Conservation (phyloP, 331 rosid species). For the Quercus tomentella region DNA sequence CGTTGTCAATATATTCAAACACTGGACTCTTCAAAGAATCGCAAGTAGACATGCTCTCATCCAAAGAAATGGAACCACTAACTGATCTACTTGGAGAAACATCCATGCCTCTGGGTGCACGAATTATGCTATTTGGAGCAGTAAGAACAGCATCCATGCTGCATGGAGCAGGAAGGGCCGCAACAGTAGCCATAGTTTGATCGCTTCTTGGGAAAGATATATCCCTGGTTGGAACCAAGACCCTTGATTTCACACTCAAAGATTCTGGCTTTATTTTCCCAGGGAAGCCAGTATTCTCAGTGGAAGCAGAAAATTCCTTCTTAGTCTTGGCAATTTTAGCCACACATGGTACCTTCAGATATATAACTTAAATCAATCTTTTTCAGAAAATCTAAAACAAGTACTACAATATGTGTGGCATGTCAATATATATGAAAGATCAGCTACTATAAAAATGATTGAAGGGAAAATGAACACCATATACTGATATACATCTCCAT, state of each 20-base stretch:
- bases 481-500: not conserved
- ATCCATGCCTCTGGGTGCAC: constrained; percentile 3
- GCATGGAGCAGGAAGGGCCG: constrained; percentile 20
- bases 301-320: constrained; percentile 31
- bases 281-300: constrained; percentile 2
- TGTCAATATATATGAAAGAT: not conserved
- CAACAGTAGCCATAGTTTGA: constrained; percentile 17
- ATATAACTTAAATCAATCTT: not conserved
- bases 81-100: not conserved
- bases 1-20: constrained; percentile 17
- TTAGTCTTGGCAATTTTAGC: constrained; percentile 39
- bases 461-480: not conserved
- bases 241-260: constrained; percentile 30
- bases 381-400: not conserved
- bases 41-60: constrained; percentile 9
- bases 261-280: constrained; percentile 18
- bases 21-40: constrained; percentile 20
- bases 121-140: constrained; percentile 1
- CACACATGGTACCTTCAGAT: constrained; percentile 23
- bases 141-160: constrained; percentile 17
- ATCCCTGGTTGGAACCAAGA: constrained; percentile 24
- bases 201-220: constrained; percentile 25
- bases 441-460: not conserved
- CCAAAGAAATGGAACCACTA: constrained; percentile 10
- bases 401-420: not conserved